Base-by-base conservation (phyloP, 805 yeast species). In the Clavispora fructus region DNA sequence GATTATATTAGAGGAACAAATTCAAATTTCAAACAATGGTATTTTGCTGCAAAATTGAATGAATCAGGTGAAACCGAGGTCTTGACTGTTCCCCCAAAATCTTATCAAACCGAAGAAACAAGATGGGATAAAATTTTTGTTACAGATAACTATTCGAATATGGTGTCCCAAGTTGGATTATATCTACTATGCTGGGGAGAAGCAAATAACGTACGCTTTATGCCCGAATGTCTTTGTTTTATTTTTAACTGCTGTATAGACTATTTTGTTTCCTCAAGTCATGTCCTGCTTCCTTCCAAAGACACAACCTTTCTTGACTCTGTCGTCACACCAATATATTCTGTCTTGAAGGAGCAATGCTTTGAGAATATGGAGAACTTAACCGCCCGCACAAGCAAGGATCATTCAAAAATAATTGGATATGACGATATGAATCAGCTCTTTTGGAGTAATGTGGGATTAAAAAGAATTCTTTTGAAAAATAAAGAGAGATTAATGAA, bases 381-480 rank as follows among this genome's bases (percentile, higher is more conserved):
- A 4, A 16, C 37, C 6, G 5, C 8, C 9, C 37, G 37, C 7
- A 33, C 37, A 33, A 11, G 80, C 49, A 77, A 72, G 46, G 92
- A 85, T 58, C 92, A 89, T 59, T 73, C 79, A 13, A 67, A 77
- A 26, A 78, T 79, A 5, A 82, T 89, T 48, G 97, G 97, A 0
- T 89, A 89, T 62, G 97, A 89, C 67, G 97, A 89, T 62, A 82
- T 89, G 62, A 89, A 89, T 60, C 96, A 89, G 58, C 68, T 85
- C 33, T 89, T 89, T 59, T 89, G 97, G 97, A 82, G 85, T 55
- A 73, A 80, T 3, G 76, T 80, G 50, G 89, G 94, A 0, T 68
- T 89, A 43, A 80, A 79, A 50, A 73, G 74, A 42, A 73, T 89
- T 16, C 64, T 66, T 2, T 59, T 85, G 29, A 56, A 64, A 3